phyloP scores from a whole-genome alignment of 257 asterid species.

The Mitragyna speciosa region DNA sequence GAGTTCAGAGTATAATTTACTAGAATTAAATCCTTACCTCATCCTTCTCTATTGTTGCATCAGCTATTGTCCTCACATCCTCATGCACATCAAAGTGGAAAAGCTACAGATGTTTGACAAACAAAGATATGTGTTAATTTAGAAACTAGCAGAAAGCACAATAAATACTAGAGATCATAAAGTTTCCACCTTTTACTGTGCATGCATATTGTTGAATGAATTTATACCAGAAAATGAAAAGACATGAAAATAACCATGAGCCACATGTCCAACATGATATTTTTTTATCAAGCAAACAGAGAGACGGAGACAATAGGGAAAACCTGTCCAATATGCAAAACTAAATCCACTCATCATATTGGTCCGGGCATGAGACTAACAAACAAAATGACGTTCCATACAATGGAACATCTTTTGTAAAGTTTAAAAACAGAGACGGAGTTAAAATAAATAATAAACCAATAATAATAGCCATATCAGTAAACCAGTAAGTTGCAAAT shows the following conservation, averaged over 20 bases:
- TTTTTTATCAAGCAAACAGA: too few relatives aligned
- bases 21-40: slow-evolving; percentile 52
- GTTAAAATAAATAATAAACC: not conserved
- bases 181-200: not conserved
- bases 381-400: not conserved
- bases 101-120: slow-evolving; percentile 48
- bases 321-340: not conserved
- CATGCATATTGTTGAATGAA: not conserved
- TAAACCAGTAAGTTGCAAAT: not conserved
- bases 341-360: not conserved
- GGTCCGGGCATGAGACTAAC: not conserved
- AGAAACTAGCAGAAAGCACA: not conserved
- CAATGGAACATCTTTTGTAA: not conserved
- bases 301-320: not conserved
- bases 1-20: not conserved
- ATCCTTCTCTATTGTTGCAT: slow-evolving; percentile 95
- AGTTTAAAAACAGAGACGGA: not conserved
- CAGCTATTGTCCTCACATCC: slow-evolving; percentile 96
- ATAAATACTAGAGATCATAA: not conserved
- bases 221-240: not conserved
- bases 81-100: slow-evolving; percentile 99
- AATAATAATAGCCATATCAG: not conserved
- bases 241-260: not conserved
- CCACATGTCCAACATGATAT: not conserved
- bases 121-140: not conserved